These are phyloP conservation scores for Thielaviopsis punctulata DNA, from an alignment of 2,329 filamentous ascomycete genomes.

Conservation along the genomic window DNA sequence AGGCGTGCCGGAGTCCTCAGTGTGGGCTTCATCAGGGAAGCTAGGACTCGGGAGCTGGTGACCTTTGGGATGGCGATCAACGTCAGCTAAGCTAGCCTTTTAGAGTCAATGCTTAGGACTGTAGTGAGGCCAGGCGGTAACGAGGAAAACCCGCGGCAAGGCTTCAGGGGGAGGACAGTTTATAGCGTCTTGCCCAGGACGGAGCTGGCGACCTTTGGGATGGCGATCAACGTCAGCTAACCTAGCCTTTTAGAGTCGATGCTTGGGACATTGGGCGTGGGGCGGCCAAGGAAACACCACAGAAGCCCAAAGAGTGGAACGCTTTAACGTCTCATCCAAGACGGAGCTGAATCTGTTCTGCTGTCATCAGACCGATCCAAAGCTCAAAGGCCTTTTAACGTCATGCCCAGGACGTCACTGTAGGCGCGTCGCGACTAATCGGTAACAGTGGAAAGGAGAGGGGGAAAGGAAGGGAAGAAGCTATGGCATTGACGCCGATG, in stretches of 20 bases:
- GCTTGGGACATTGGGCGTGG: neutral
- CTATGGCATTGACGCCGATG: too few species aligned
- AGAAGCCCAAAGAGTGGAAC: neutral
- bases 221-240: slow-evolving; percentile 6
- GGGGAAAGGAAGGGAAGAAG: neutral
- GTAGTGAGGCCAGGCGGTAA: too few species aligned
- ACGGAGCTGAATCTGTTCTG: slow-evolving; percentile 2
- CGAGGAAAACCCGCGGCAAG: too few species aligned
- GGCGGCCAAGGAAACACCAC: neutral
- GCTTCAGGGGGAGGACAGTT: too few species aligned
- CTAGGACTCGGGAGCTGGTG: slow-evolving; percentile 4
- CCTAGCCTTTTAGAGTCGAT: slow-evolving; percentile 3
- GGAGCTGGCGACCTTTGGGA: slow-evolving; percentile 8
- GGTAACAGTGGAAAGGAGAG: neutral
- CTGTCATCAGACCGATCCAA: neutral
- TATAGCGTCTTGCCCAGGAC: too few species aligned
- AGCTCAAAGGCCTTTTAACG: slow-evolving; percentile 21
- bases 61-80: slow-evolving; percentile 8
- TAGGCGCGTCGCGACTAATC: neutral
- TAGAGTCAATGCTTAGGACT: neutral
- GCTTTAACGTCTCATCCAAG: slow-evolving; percentile 3
- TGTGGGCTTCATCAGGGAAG: neutral
- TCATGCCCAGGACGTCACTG: slow-evolving; percentile 23
- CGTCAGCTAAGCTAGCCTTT: slow-evolving; percentile 2
- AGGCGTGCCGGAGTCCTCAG: neutral